phyloP scores from a whole-genome alignment of 306 rosid genomes.

The Trifolium dubium region DNA sequence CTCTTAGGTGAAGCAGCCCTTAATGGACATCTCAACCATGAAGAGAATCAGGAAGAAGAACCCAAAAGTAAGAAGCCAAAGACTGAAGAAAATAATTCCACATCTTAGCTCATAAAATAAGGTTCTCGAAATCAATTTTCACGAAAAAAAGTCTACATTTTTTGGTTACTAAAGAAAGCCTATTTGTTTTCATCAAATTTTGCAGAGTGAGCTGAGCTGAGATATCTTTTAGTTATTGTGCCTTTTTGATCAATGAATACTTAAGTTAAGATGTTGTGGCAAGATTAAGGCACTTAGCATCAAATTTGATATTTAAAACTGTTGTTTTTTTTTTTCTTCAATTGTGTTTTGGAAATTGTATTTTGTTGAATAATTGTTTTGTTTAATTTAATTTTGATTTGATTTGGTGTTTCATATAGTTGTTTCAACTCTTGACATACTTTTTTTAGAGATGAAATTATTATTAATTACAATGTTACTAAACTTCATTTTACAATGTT shows the following conservation, averaged over 20 bases:
- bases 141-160: constrained; percentile 31
- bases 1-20: constrained; percentile 81
- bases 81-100: constrained; percentile 51
- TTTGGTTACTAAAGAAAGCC: constrained; percentile 40
- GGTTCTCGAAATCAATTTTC: constrained; percentile 27
- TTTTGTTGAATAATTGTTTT: constrained; percentile 20
- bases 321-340: not conserved
- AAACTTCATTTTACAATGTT: too few relatives aligned
- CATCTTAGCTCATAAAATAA: constrained; percentile 43
- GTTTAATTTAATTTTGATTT: constrained; percentile 8
- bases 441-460: not conserved
- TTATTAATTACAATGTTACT: too few relatives aligned
- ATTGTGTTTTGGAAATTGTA: constrained; percentile 32
- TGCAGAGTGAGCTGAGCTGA: constrained; percentile 33
- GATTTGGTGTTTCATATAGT: constrained; percentile 21
- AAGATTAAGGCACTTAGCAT: constrained; percentile 35
- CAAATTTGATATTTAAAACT: constrained; percentile 30
- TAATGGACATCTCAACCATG: constrained; percentile 62
- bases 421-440: not conserved
- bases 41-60: constrained; percentile 64
- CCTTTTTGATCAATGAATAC: constrained; percentile 32
- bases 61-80: constrained; percentile 67
- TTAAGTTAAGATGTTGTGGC: constrained; percentile 38
- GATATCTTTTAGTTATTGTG: constrained; percentile 30
- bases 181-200: constrained; percentile 45